Conservation (phyloP, 2,329 filamentous ascomycete species). For the Fusarium sp. region DNA sequence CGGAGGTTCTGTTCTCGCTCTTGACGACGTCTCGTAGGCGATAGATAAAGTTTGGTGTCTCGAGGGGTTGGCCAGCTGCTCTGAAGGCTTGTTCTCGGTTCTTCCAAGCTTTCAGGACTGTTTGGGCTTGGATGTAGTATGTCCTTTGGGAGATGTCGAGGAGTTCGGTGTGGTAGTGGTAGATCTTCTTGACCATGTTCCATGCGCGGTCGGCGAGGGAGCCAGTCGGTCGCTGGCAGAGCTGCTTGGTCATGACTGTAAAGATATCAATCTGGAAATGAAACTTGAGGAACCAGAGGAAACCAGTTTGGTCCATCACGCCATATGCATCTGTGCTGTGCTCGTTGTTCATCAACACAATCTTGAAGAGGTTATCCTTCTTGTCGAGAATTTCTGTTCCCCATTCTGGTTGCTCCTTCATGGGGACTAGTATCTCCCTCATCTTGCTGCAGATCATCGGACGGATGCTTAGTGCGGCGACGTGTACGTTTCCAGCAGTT, state of each 20-base stretch:
- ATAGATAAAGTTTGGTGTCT: conserved; percentile 56
- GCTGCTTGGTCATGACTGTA: conserved; percentile 62
- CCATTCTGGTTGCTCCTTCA: conserved; percentile 57
- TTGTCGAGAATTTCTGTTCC: conserved; percentile 57
- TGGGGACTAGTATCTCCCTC: conserved; percentile 55
- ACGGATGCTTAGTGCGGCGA: conserved; percentile 58
- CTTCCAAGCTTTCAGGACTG: conserved; percentile 62
- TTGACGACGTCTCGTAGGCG: conserved; percentile 55
- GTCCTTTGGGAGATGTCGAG: conserved; percentile 57
- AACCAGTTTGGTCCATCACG: conserved; percentile 54
- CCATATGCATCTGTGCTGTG: conserved; percentile 56
- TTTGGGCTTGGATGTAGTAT: conserved; percentile 55
- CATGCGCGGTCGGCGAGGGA: conserved; percentile 63
- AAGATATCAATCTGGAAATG: conserved; percentile 67
- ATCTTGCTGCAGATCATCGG: conserved; percentile 60
- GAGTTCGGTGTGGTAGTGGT: conserved; percentile 59
- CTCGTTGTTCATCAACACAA: conserved; percentile 59
- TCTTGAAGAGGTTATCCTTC: conserved; percentile 64
- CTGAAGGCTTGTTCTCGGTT: conserved; percentile 55
- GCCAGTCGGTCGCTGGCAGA: conserved; percentile 59
- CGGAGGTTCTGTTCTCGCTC: conserved; percentile 46
- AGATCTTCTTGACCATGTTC: conserved; percentile 56
- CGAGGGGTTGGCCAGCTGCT: conserved; percentile 48
- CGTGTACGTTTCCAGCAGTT: conserved; percentile 60
- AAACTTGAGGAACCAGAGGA: conserved; percentile 62